These are phyloP conservation scores for Candida koratica DNA, from an alignment of 805 yeast species.

Conservation along the genomic window DNA sequence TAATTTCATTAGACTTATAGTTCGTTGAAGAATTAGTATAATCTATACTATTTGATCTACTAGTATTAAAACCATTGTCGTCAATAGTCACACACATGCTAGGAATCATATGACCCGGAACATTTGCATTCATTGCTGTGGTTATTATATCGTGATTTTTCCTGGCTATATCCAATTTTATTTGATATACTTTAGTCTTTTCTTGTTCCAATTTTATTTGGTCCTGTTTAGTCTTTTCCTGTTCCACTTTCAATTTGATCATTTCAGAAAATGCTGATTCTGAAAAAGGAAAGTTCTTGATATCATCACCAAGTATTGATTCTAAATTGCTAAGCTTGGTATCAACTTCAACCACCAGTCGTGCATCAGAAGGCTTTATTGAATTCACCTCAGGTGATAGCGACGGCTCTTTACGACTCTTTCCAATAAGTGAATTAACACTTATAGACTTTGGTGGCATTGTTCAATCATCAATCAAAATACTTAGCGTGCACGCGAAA, in stretches of 20 bases:
- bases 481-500: background rate
- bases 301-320: constrained; percentile 45
- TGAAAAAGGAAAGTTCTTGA: constrained; percentile 50
- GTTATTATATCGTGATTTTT: constrained; percentile 60
- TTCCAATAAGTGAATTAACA: constrained; percentile 40
- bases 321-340: constrained; percentile 1
- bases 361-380: background rate
- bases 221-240: constrained; percentile 80
- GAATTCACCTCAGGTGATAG: constrained; percentile 2
- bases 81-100: constrained; percentile 41
- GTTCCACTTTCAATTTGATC: constrained; percentile 59
- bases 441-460: constrained; percentile 29
- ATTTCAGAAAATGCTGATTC: constrained; percentile 58
- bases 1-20: constrained; percentile 33
- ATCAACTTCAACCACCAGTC: background rate
- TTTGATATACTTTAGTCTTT: constrained; percentile 73
- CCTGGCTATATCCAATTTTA: constrained; percentile 58
- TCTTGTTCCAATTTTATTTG: constrained; percentile 74
- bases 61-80: background rate
- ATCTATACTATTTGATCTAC: constrained; percentile 8
- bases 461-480: constrained; percentile 1
- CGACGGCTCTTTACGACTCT: constrained; percentile 12
- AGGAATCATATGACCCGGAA: constrained; percentile 66
- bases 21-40: constrained; percentile 25
- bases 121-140: constrained; percentile 53